phyloP scores from a whole-genome alignment of 805 yeast genomes.

The Candida multigemmis region DNA sequence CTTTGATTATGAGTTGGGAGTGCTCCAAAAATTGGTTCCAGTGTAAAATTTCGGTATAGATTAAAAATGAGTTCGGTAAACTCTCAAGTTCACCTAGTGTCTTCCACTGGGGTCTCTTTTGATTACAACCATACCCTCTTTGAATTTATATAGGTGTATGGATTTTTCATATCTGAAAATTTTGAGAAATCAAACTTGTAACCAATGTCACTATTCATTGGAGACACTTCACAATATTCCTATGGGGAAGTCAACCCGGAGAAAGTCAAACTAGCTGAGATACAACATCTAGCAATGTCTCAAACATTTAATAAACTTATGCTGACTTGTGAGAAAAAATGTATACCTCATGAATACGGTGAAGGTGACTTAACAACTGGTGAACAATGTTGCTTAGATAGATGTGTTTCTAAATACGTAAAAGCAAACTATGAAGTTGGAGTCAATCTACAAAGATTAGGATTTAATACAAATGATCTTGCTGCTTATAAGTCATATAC shows the following conservation, averaged over 20 bases:
- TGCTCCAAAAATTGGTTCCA: too few species aligned
- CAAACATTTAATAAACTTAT: slow-evolving; percentile 50
- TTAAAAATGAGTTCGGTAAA: too few species aligned
- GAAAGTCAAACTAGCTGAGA: slow-evolving; percentile 52
- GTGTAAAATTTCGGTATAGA: too few species aligned
- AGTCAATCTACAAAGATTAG: slow-evolving; percentile 29
- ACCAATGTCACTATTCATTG: slow-evolving; percentile 65
- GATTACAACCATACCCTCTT: too few species aligned
- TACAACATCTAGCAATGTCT: slow-evolving; percentile 60
- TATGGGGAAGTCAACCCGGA: slow-evolving; percentile 47
- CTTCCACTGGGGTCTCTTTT: too few species aligned
- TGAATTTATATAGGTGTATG: too few species aligned
- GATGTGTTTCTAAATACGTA: slow-evolving; percentile 82
- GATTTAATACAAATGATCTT: slow-evolving; percentile 13
- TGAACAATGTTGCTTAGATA: slow-evolving; percentile 70
- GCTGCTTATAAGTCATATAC: neutral
- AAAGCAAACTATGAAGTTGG: slow-evolving; percentile 61
- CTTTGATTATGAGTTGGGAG: too few species aligned
- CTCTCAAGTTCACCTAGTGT: too few species aligned
- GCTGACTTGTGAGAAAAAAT: slow-evolving; percentile 59
- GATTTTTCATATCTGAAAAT: too few species aligned
- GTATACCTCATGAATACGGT: slow-evolving; percentile 78
- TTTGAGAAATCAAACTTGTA: too few species aligned
- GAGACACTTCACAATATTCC: slow-evolving; percentile 31
- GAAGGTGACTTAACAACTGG: slow-evolving; percentile 83